phyloP scores from a whole-genome alignment of 306 rosid species.

The Dryas alaskensis region DNA sequence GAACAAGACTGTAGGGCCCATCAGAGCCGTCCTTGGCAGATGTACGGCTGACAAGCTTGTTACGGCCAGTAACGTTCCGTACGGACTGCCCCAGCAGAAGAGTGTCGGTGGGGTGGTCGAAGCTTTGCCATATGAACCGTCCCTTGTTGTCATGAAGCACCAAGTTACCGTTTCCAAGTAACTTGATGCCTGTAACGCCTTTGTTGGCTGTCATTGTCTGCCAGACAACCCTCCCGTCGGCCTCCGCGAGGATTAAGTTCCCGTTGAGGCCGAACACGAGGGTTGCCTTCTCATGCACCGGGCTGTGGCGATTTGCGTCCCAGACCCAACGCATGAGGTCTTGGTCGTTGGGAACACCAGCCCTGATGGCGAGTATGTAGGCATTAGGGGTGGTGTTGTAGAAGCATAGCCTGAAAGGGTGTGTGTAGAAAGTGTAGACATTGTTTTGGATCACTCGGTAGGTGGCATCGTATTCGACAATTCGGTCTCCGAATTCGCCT shows the following conservation, averaged over 20 bases:
- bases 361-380: conserved; percentile 29
- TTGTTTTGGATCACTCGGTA: conserved; percentile 25
- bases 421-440: not conserved
- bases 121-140: conserved; percentile 37
- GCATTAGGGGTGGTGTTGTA: conserved; percentile 39
- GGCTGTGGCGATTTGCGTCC: conserved; percentile 37
- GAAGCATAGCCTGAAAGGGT: conserved; percentile 40
- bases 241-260: conserved; percentile 31
- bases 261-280: conserved; percentile 30
- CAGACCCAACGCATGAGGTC: conserved; percentile 37
- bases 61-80: conserved; percentile 1
- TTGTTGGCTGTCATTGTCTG: conserved; percentile 38
- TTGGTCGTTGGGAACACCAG: conserved; percentile 21
- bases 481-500: conserved; percentile 28
- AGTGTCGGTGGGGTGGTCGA: conserved; percentile 33
- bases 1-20: conserved; percentile 30
- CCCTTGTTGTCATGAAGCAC: conserved; percentile 32
- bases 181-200: conserved; percentile 27
- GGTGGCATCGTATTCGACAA: conserved; percentile 21
- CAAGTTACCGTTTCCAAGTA: conserved; percentile 31
- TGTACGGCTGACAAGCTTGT: conserved; percentile 30
- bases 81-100: conserved; percentile 30
- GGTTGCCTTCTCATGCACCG: conserved; percentile 33
- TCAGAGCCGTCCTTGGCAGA: conserved; percentile 30
- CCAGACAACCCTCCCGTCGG: conserved; percentile 28